Evolutionary conservation across 1,139 yeast genomes (phyloP).

Genomic region (Lodderomyces pseudojiufengensis): DNA sequence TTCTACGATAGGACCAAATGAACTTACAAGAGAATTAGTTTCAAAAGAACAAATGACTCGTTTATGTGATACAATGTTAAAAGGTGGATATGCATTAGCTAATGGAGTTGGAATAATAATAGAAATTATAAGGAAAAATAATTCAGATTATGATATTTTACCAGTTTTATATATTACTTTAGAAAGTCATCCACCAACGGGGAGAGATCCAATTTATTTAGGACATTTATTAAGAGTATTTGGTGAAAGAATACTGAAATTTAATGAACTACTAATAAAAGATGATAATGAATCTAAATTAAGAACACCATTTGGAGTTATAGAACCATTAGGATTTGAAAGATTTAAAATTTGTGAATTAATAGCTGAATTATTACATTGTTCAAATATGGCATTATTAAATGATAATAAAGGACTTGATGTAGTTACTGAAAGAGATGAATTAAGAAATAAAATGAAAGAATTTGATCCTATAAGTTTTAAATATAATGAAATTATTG

Average conservation of each 20-base stretch:
- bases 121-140: conserved; percentile 91
- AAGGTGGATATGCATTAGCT: conserved; percentile 88
- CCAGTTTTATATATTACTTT: conserved; percentile 85
- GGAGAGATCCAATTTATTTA: conserved; percentile 90
- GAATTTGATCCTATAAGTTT: conserved; percentile 45
- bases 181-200: conserved; percentile 91
- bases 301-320: conserved; percentile 54
- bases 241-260: conserved; percentile 69
- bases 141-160: conserved; percentile 89
- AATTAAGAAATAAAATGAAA: conserved; percentile 52
- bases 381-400: conserved; percentile 92
- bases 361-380: conserved; percentile 90
- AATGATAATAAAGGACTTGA: conserved; percentile 83
- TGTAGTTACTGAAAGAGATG: conserved; percentile 73
- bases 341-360: conserved; percentile 92
- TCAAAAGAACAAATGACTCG: conserved; percentile 62
- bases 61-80: conserved; percentile 77
- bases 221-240: conserved; percentile 84
- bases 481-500: conserved; percentile 45
- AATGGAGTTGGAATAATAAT: conserved; percentile 96
- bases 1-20: conserved; percentile 95
- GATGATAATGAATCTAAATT: conserved; percentile 27
- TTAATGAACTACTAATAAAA: conserved; percentile 37
- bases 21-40: conserved; percentile 85
- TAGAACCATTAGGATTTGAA: conserved; percentile 91